These are phyloP conservation scores for Chaetothyriales sp. DNA, from an alignment of 2,329 filamentous ascomycete species.

Conservation along the genomic window DNA sequence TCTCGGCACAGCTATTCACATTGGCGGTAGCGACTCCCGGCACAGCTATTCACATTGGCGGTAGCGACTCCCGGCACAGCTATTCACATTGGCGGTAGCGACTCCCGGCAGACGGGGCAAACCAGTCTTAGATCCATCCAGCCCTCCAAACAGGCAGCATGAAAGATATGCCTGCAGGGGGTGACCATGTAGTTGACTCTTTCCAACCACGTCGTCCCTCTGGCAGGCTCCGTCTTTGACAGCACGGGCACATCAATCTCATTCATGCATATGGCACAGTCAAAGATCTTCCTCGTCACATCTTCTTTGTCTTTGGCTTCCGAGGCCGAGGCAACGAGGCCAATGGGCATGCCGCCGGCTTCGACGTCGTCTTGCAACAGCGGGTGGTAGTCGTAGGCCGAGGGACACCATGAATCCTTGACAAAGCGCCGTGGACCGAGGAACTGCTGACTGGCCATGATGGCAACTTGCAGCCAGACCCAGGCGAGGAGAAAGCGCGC, in stretches of 20 bases:
- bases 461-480: constrained; percentile 74
- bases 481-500: constrained; percentile 57
- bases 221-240: constrained; percentile 30
- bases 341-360: constrained; percentile 62
- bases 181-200: constrained; percentile 91
- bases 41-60: too few species aligned
- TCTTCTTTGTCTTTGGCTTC: constrained; percentile 22
- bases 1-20: too few species aligned
- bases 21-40: constrained; percentile 72
- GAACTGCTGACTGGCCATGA: constrained; percentile 68
- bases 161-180: constrained; percentile 90
- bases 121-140: constrained; percentile 92
- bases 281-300: constrained; percentile 52
- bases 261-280: constrained; percentile 93
- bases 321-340: constrained; percentile 42
- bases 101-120: constrained; percentile 89
- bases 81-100: constrained; percentile 60
- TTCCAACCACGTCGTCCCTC: constrained; percentile 49
- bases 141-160: constrained; percentile 77
- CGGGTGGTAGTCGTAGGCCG: constrained; percentile 82
- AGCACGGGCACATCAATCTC: constrained; percentile 79
- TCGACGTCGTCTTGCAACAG: constrained; percentile 72
- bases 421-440: constrained; percentile 81
- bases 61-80: constrained; percentile 76
- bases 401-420: constrained; percentile 50